Conservation (phyloP, 2,329 filamentous ascomycete species). For the Fusarium pseudocircinatum region DNA sequence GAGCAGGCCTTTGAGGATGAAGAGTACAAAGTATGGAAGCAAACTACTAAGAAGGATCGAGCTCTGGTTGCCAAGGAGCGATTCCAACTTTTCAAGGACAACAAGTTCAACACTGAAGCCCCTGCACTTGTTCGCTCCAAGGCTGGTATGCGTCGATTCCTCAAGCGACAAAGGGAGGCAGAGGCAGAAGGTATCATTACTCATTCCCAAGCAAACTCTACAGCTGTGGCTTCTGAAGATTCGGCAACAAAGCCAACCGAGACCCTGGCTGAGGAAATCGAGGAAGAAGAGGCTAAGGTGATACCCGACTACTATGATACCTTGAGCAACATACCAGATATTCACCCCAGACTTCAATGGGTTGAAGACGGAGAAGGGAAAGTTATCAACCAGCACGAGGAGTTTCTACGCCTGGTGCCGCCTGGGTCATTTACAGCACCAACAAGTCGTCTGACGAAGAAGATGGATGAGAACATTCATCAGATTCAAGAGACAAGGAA, state of each 20-base stretch:
- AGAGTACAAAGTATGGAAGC: constrained; percentile 98
- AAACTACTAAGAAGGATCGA: constrained; percentile 96
- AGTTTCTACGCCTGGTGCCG: constrained; percentile 82
- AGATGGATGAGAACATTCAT: constrained; percentile 88
- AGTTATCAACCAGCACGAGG: constrained; percentile 86
- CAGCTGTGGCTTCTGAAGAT: constrained; percentile 56
- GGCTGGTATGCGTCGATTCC: constrained; percentile 87
- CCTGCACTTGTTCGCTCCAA: constrained; percentile 87
- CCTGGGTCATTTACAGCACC: constrained; percentile 80
- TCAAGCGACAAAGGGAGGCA: constrained; percentile 79
- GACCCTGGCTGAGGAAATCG: constrained; percentile 93
- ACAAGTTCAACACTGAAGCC: constrained; percentile 86
- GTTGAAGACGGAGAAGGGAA: constrained; percentile 88
- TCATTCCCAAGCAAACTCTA: constrained; percentile 50
- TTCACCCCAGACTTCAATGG: constrained; percentile 83
- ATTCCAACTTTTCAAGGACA: constrained; percentile 84
- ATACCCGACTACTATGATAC: constrained; percentile 96
- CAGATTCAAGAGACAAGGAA: constrained; percentile 98
- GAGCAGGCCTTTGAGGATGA: constrained; percentile 90
- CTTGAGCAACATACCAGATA: constrained; percentile 84
- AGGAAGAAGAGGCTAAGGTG: constrained; percentile 83
- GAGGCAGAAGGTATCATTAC: constrained; percentile 58
- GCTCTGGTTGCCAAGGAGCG: constrained; percentile 87
- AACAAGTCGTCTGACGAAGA: constrained; percentile 76
- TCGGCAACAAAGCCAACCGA: constrained; percentile 65